Evolutionary conservation across 2,329 filamentous ascomycete genomes (phyloP), one percentile per base, ranked within the genome.

Genomic region (Epichloe hybrida): DNA sequence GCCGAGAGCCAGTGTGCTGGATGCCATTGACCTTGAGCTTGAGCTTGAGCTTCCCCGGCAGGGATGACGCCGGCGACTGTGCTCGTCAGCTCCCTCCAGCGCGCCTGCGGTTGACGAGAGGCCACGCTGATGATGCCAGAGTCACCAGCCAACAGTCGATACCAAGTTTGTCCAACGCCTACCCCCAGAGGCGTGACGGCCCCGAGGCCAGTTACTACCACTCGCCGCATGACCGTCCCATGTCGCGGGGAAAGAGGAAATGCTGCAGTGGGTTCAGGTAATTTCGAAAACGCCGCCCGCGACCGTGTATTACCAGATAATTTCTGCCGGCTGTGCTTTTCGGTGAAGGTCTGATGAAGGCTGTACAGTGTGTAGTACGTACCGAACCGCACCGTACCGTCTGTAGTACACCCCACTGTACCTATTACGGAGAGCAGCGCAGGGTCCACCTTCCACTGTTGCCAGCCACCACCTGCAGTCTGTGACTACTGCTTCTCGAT

Each of bases 41-140:
- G 62, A 51, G 62, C 27, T 51, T 69, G 62, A 51, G 62, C 63
- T 5, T 65, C 55, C 5, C 63, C 62, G 43, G 61, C 65, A 1
- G 91, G 89, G 1, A 98, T 86, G 17, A 93, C 64, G 1, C 86
- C 93, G 42, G 90, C 91, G 48, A 97, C 81, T 50, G 83, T 88
- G 65, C 88, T 93, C 12, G 91, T 88, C 41, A 96, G 72, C 42
- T 81, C 78, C 8, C 73, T 73, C 75, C 90, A 95, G 56, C 66
- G 65, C 31, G 61, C 72, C 66, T 55, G 73, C 55, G 69, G 81
- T 53, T 74, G 78, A 49, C 79, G 74, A 52, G 78, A 66, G 52
- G 76, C 77, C 49, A 93, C 77, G 58, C 86, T 91, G 52, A 82
- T 76, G 59, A 98, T 81, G 56, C 90, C 93, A 54, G 84, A 89